Evolutionary conservation across 2,329 filamentous ascomycete species (phyloP).

Genomic region (Aspergillus jensenii): DNA sequence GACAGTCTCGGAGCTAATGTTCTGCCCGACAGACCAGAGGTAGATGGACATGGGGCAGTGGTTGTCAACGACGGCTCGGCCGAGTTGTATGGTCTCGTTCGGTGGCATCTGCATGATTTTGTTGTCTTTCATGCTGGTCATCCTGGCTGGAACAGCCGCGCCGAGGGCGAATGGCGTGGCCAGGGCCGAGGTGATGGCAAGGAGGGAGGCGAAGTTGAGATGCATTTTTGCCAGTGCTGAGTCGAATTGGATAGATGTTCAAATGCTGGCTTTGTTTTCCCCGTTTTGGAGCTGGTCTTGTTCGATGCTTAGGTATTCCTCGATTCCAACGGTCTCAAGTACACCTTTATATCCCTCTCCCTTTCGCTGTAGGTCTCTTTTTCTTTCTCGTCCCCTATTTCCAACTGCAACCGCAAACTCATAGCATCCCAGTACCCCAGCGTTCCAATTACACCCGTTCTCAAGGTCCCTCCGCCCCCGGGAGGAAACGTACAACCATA

Average conservation of each 20-base stretch:
- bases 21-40: constrained; percentile 39
- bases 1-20: constrained; percentile 21
- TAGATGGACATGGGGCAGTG: constrained; percentile 34
- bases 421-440: not conserved
- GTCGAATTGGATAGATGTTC: not conserved
- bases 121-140: not conserved
- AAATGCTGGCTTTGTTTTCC: not conserved
- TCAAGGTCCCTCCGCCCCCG: not conserved
- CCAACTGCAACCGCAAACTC: not conserved
- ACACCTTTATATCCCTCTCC: not conserved
- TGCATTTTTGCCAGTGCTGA: constrained; percentile 1
- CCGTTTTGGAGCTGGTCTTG: not conserved
- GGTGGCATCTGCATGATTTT: not conserved
- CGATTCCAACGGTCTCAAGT: not conserved
- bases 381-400: not conserved
- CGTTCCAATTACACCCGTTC: constrained; percentile 1
- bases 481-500: not conserved
- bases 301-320: not conserved
- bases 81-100: constrained; percentile 18
- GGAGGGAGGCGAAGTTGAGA: constrained; percentile 4
- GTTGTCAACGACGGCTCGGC: constrained; percentile 37
- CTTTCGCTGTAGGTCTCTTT: not conserved
- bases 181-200: constrained; percentile 5
- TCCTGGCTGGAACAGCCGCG: not conserved
- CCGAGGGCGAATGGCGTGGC: not conserved